Conservation (phyloP, 2,329 filamentous ascomycete species). For the Samsoniella hepiali region DNA sequence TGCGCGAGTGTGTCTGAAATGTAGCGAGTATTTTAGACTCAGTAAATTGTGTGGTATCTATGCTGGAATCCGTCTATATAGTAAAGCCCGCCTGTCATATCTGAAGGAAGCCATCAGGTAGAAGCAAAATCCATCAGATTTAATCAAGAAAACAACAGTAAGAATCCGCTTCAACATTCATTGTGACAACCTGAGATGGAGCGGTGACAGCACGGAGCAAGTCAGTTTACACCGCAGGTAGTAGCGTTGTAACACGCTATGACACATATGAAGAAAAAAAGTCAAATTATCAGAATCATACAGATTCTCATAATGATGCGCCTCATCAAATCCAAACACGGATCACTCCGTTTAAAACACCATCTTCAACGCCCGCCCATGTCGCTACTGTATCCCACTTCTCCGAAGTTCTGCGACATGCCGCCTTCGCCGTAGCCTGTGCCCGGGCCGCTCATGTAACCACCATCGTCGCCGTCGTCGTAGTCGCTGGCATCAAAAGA, state of each 20-base stretch:
- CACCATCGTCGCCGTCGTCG: slow-evolving; percentile 68
- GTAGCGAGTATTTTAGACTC: neutral
- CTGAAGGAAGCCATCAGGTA: neutral
- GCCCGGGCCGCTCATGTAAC: slow-evolving; percentile 62
- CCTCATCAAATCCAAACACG: neutral
- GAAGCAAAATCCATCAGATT: neutral
- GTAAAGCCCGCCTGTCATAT: neutral
- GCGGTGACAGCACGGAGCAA: neutral
- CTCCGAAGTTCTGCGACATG: slow-evolving; percentile 53
- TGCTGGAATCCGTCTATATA: neutral
- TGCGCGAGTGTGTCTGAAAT: neutral
- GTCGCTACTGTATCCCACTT: slow-evolving; percentile 52
- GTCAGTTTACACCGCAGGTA: neutral
- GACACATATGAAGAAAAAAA: neutral
- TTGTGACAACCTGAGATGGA: neutral
- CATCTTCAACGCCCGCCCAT: slow-evolving; percentile 37
- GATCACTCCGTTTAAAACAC: neutral
- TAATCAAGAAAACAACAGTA: neutral
- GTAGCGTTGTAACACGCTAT: neutral
- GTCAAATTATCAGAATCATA: neutral
- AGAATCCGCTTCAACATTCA: neutral
- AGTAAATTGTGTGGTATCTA: slow-evolving; percentile 5
- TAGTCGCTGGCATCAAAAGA: slow-evolving; percentile 81
- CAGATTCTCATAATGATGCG: neutral
- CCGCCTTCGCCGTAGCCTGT: slow-evolving; percentile 57